A percentile compares a stretch with the other conserved stretches of the same genome.
Conservation (phyloP, 129 eudicot species). For the Kitagawia praeruptora region DNA sequence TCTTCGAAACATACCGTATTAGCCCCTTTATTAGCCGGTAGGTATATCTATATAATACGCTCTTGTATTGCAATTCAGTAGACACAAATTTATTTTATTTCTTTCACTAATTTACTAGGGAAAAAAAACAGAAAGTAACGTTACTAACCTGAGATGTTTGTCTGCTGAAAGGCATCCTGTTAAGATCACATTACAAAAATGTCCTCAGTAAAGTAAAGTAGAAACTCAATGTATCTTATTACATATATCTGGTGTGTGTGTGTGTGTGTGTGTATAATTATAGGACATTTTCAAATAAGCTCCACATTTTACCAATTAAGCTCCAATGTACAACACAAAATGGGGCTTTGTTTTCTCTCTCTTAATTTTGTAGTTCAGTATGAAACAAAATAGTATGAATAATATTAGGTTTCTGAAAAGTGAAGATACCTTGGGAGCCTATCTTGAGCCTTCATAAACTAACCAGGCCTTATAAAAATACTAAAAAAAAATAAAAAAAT, state of each 20-base stretch:
- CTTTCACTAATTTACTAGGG: not conserved
- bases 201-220: not conserved
- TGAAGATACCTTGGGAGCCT: not conserved
- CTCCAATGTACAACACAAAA: not conserved
- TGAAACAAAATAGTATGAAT: too few species aligned
- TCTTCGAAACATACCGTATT: not conserved
- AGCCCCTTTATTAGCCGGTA: not conserved
- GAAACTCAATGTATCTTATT: not conserved
- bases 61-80: not conserved
- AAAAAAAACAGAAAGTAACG: not conserved
- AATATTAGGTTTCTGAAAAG: not conserved
- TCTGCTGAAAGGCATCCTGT: constrained; percentile 56
- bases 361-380: too few species aligned
- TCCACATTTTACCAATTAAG: not conserved
- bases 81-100: not conserved
- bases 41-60: not conserved
- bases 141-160: constrained; percentile 59
- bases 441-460: not conserved
- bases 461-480: not conserved
- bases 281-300: not conserved
- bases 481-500: too few species aligned
- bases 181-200: constrained; percentile 19
- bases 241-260: not conserved
- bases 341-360: not conserved
- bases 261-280: not conserved